Base-by-base conservation (phyloP, 164 flowering plant genomes). In the Magnolia officinalis region DNA sequence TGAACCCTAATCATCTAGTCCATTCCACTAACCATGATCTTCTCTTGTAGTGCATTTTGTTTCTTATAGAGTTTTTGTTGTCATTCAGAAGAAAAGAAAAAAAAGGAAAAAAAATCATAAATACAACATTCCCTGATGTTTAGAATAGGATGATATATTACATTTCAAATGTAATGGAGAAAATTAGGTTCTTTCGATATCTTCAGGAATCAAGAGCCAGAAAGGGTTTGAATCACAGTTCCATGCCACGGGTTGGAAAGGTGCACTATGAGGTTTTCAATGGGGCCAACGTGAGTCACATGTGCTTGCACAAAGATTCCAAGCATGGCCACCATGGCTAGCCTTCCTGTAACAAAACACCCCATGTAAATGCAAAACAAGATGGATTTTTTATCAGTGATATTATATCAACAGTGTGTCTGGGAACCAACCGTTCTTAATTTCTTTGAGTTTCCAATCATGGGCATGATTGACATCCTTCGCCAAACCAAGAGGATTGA, bases 271-370 rank as follows among this genome's bases (percentile, higher is more conserved):
- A 94, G 93, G 81, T 94, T 92, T 70, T 92, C 91, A 65, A 92
- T 83, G 0, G 97, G 95, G 50, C 98, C 94, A 24, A 74, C 86
- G 82, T 92, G 98, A 70, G 98, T 93, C 59, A 89, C 91, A 63
- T 61, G 80, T 24, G 95, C 96, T 83, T 94, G 97, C 72, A 94
- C 96, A 78, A 95, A 86, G 58, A 95, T 51, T 6, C 98, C 97
- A 0, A 93, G 86, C 91, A 93, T 93, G 2, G 98, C 98, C 59
- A 95, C 86, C 98, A 93, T 93, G 11, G 96, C 98, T 2, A 95
- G 83, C 58, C 97, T 81, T 69, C 98, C 98, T 95, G 86, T 78
- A 75, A 67, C 52, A 23, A 64, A 63, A 45, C 51, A 61, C 24
- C 37, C 20, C n/a, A 65, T 50, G 67, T 29, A 70, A 45, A 21